Conservation (phyloP, 106 monocot genomes). For the Apostasia shenzhenica region DNA sequence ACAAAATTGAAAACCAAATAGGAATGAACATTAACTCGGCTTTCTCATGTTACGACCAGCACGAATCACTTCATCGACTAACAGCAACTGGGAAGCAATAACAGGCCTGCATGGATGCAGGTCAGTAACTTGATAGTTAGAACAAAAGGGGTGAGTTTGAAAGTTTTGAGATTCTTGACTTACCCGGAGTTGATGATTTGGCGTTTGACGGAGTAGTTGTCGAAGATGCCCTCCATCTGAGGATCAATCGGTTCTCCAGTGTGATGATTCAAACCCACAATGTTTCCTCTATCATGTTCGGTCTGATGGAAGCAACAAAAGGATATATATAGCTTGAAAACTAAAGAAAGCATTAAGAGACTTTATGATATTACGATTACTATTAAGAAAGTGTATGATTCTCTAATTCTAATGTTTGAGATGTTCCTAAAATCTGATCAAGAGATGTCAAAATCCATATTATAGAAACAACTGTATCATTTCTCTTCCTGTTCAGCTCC, state of each 20-base stretch:
- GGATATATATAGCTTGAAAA: neutral
- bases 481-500: too few relatives aligned
- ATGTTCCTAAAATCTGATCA: neutral
- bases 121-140: neutral
- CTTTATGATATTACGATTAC: too few relatives aligned
- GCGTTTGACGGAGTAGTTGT: slow-evolving; percentile 90
- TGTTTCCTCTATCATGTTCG: slow-evolving; percentile 81
- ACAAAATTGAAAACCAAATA: too few relatives aligned
- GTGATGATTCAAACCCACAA: slow-evolving; percentile 82
- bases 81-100: slow-evolving; percentile 81
- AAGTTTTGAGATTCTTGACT: neutral
- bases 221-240: slow-evolving; percentile 90
- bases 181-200: slow-evolving; percentile 97
- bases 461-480: too few relatives aligned
- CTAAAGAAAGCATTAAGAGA: too few relatives aligned
- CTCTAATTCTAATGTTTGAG: too few relatives aligned
- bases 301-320: slow-evolving; percentile 27
- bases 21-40: slow-evolving; percentile 35
- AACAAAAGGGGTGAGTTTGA: neutral
- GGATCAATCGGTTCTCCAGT: slow-evolving; percentile 92
- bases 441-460: neutral
- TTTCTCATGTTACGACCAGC: slow-evolving; percentile 99
- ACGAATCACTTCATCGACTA: slow-evolving; percentile 96
- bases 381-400: too few relatives aligned
- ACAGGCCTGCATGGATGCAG: slow-evolving; percentile 56